A percentile compares a stretch with the other conserved stretches of the same genome.
These are phyloP conservation scores for Candida labiduridarum DNA, from an alignment of 1,139 yeast genomes.

Conservation along the genomic window DNA sequence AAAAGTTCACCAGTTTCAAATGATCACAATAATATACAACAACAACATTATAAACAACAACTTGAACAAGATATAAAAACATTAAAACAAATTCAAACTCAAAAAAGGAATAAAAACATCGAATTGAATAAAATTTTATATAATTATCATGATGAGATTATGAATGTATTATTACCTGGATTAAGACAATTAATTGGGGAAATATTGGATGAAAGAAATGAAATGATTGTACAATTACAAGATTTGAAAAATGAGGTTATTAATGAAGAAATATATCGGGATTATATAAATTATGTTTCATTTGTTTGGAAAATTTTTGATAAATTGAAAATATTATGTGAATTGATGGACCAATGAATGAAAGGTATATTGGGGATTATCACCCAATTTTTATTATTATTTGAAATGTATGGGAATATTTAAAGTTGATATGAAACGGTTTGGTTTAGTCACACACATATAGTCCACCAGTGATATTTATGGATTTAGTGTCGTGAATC, in stretches of 20 bases:
- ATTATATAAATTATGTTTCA: slow-evolving; percentile 4
- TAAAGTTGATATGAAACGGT: too few species aligned
- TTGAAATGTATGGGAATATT: too few species aligned
- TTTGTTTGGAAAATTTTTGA: not conserved
- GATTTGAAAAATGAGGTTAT: slow-evolving; percentile 5
- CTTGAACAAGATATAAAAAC: slow-evolving; percentile 27
- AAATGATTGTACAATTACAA: not conserved
- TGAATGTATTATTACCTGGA: slow-evolving; percentile 30
- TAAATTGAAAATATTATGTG: not conserved
- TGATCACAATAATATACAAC: not conserved
- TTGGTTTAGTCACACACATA: too few species aligned
- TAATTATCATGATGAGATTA: slow-evolving; percentile 33
- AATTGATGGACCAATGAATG: not conserved
- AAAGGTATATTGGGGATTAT: too few species aligned
- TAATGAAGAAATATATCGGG: slow-evolving; percentile 8
- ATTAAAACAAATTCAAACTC: slow-evolving; percentile 23
- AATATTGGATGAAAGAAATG: slow-evolving; percentile 8
- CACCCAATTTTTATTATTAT: too few species aligned
- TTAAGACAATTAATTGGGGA: slow-evolving; percentile 22
- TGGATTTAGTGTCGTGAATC: not conserved
- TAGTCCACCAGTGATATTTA: too few species aligned
- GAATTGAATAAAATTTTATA: slow-evolving; percentile 25
- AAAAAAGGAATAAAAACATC: slow-evolving; percentile 23
- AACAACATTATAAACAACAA: not conserved
- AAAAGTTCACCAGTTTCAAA: not conserved